phyloP scores from a whole-genome alignment of 2,329 filamentous ascomycete species.

The Orbilia javanica region DNA sequence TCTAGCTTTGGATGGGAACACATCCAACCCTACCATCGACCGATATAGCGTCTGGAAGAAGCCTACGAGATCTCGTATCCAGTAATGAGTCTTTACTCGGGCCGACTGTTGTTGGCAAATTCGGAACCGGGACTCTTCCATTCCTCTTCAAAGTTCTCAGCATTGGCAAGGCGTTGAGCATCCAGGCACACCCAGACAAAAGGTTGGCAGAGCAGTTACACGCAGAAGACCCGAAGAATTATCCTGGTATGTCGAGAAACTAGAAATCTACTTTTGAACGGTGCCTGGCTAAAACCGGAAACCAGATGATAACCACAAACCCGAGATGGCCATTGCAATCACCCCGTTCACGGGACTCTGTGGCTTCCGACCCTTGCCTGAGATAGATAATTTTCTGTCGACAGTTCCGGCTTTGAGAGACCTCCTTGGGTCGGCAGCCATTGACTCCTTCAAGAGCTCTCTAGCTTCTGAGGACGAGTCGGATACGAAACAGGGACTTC shows the following conservation, averaged over 20 bases:
- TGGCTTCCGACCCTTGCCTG: slow-evolving; percentile 87
- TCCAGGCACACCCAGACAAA: slow-evolving; percentile 97
- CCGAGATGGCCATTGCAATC: slow-evolving; percentile 98
- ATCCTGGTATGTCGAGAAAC: slow-evolving; percentile 70
- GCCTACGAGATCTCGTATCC: slow-evolving; percentile 86
- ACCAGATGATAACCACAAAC: slow-evolving; percentile 96
- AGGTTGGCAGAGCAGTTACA: slow-evolving; percentile 91
- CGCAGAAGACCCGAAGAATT: slow-evolving; percentile 87
- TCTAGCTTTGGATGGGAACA: slow-evolving; percentile 97
- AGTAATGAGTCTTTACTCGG: slow-evolving; percentile 88
- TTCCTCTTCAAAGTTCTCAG: slow-evolving; percentile 99
- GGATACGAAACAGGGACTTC: slow-evolving; percentile 79
- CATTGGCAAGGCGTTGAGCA: slow-evolving; percentile 94
- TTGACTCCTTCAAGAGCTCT: slow-evolving; percentile 72
- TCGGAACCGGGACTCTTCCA: slow-evolving; percentile 80
- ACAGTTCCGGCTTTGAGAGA: slow-evolving; percentile 74
- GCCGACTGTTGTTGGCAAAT: slow-evolving; percentile 77
- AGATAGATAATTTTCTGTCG: slow-evolving; percentile 87
- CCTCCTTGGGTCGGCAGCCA: slow-evolving; percentile 76
- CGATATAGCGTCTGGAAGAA: slow-evolving; percentile 84
- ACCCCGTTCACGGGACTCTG: slow-evolving; percentile 96
- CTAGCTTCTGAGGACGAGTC: slow-evolving; percentile 65
- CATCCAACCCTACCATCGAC: slow-evolving; percentile 96
- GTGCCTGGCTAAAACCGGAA: background rate
- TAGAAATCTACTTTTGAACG: no score